phyloP scores from a whole-genome alignment of 352 stramenopile genomes.

The Blastocystis sp. region DNA sequence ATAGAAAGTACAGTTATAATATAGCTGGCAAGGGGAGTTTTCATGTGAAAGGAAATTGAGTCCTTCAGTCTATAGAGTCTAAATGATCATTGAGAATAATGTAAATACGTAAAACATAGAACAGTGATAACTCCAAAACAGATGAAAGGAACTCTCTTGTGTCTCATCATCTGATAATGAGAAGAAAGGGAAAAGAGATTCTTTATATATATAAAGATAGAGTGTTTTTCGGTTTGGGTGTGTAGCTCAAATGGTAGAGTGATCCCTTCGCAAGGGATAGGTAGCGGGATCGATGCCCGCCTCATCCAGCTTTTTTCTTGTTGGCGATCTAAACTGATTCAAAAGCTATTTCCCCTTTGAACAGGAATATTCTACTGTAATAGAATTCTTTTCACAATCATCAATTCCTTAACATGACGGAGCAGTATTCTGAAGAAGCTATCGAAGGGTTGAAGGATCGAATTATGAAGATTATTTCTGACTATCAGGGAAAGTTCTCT shows the following conservation, averaged over 20 bases:
- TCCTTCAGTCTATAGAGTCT: too few relatives aligned
- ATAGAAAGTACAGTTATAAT: too few relatives aligned
- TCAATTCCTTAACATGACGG: constrained; percentile 10
- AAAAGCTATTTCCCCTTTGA: neutral
- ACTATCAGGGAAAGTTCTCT: constrained; percentile 18
- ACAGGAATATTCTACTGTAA: neutral
- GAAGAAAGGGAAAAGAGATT: too few relatives aligned
- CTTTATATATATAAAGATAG: too few relatives aligned
- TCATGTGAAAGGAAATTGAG: too few relatives aligned
- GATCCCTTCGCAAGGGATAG: constrained; percentile 68
- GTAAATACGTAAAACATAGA: too few relatives aligned
- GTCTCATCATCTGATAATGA: too few relatives aligned
- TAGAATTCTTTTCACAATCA: neutral
- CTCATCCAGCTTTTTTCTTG: constrained; percentile 63
- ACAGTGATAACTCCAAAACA: too few relatives aligned
- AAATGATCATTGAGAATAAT: too few relatives aligned
- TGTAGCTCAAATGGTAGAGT: constrained; percentile 69
- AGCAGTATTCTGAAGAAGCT: neutral
- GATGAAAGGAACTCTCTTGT: too few relatives aligned
- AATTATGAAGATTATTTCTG: constrained; percentile 14
- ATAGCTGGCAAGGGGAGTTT: too few relatives aligned
- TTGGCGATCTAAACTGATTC: too few relatives aligned
- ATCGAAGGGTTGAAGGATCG: constrained; percentile 3
- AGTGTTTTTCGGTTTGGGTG: neutral
- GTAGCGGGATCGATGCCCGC: constrained; percentile 68